Percentiles rank a stretch among this genome's conserved stretches.
These are phyloP conservation scores for Cladobotryum protrusum DNA, from an alignment of 2,329 filamentous ascomycete genomes.

Conservation along the genomic window DNA sequence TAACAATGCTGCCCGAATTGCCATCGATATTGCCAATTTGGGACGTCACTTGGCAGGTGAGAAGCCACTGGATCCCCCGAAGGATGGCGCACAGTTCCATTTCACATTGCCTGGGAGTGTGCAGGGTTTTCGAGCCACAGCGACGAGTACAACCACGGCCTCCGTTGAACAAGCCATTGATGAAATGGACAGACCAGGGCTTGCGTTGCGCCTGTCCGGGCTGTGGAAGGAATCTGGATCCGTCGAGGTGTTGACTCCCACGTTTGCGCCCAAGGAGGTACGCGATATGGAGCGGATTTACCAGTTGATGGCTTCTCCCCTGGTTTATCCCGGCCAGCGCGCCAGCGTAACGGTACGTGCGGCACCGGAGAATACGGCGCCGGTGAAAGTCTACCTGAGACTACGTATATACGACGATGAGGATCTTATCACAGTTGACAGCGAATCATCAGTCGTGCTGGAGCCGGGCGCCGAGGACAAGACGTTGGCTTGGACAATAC, in stretches of 20 bases:
- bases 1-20: slow-evolving; percentile 29
- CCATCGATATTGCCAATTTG: slow-evolving; percentile 23
- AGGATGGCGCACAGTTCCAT: slow-evolving; percentile 30
- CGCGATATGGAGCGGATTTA: slow-evolving; percentile 5
- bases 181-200: neutral
- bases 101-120: slow-evolving; percentile 31
- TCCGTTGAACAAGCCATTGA: slow-evolving; percentile 1
- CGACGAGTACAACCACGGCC: neutral
- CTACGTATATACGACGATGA: slow-evolving; percentile 8
- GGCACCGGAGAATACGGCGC: neutral
- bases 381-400: slow-evolving; percentile 1
- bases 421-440: slow-evolving; percentile 1
- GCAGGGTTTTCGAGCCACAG: slow-evolving; percentile 27
- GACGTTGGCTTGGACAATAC: slow-evolving; percentile 3
- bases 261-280: slow-evolving; percentile 11
- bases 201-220: slow-evolving; percentile 2
- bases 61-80: slow-evolving; percentile 18
- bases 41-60: slow-evolving; percentile 21
- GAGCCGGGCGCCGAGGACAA: neutral
- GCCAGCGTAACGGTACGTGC: neutral
- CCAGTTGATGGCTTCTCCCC: slow-evolving; percentile 12
- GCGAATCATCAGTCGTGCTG: neutral
- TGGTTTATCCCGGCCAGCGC: slow-evolving; percentile 10
- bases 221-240: neutral
- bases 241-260: slow-evolving; percentile 10